These are phyloP conservation scores for Apophysomyces elegans DNA, from an alignment of 371 early-diverging fungal species.

Conservation along the genomic window DNA sequence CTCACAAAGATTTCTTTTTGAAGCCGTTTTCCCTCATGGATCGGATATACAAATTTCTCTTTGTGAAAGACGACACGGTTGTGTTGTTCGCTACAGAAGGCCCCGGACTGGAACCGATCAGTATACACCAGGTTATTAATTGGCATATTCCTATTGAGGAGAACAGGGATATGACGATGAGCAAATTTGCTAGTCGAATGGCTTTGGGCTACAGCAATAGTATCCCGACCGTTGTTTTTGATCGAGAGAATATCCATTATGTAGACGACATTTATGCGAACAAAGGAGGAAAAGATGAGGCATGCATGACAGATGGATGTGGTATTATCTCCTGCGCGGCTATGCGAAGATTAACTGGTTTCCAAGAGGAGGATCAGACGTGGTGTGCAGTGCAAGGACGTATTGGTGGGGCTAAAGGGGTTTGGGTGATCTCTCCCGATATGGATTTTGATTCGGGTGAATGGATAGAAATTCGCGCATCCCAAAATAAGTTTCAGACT, in stretches of 20 bases:
- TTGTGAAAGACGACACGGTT: conserved; percentile 19
- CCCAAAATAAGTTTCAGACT: conserved; percentile 26
- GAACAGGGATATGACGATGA: conserved; percentile 16
- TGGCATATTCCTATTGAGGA: conserved; percentile 24
- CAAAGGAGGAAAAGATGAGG: background rate
- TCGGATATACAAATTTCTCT: conserved; percentile 24
- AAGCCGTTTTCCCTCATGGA: conserved; percentile 20
- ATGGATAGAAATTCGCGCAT: conserved; percentile 25
- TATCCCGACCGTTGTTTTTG: conserved; percentile 19
- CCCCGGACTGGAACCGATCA: conserved; percentile 8
- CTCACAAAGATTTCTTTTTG: conserved; percentile 20
- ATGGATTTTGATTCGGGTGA: conserved; percentile 6
- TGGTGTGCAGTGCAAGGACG: conserved; percentile 29
- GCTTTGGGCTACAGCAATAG: conserved; percentile 28
- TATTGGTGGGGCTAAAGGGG: conserved; percentile 29
- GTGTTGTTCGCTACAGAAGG: conserved; percentile 31
- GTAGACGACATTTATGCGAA: conserved; percentile 12
- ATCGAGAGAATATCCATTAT: conserved; percentile 16
- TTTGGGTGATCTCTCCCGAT: conserved; percentile 26
- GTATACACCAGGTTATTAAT: conserved; percentile 21
- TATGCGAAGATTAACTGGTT: conserved; percentile 21
- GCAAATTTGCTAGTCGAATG: conserved; percentile 25
- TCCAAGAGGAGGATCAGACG: conserved; percentile 5
- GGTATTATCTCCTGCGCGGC: conserved; percentile 23
- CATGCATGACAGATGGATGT: conserved; percentile 33